phyloP scores from a whole-genome alignment of 2,329 filamentous ascomycete genomes.

The Aspergillus bombycis region DNA sequence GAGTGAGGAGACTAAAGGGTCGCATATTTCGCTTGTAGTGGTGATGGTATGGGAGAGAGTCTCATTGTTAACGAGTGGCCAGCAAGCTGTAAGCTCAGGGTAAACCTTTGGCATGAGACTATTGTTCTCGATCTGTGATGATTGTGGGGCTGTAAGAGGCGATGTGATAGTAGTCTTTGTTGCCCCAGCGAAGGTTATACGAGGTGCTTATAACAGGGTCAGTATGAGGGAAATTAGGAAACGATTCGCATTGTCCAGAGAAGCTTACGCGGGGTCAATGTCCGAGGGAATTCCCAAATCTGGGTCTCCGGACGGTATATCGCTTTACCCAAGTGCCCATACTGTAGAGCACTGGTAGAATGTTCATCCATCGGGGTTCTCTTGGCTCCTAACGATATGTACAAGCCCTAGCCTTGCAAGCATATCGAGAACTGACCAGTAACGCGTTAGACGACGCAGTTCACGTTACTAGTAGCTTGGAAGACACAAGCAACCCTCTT shows the following conservation, averaged over 20 bases:
- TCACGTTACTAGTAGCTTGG: background rate
- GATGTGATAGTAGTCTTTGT: conserved; percentile 32
- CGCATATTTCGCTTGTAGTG: conserved; percentile 32
- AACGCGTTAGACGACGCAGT: conserved; percentile 3
- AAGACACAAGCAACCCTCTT: background rate
- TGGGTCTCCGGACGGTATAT: conserved; percentile 53
- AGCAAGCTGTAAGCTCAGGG: conserved; percentile 41
- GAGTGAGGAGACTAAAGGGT: conserved; percentile 43
- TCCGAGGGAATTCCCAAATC: conserved; percentile 54
- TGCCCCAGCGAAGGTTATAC: conserved; percentile 35
- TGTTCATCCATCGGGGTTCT: conserved; percentile 62
- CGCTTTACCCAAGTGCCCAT: conserved; percentile 59
- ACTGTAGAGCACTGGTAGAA: conserved; percentile 54
- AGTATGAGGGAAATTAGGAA: background rate
- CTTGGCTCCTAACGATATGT: conserved; percentile 33
- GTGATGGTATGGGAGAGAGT: conserved; percentile 37
- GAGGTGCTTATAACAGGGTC: conserved; percentile 21
- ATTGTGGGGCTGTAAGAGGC: conserved; percentile 19
- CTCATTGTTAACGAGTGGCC: conserved; percentile 34
- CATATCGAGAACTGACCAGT: conserved; percentile 31
- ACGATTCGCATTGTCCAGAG: background rate
- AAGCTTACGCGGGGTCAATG: conserved; percentile 32
- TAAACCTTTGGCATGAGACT: conserved; percentile 31
- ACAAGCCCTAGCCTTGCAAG: conserved; percentile 26
- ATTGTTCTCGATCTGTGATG: conserved; percentile 24